These are phyloP conservation scores for Penicillium psychrofluorescens DNA, from an alignment of 495 filamentous ascomycete species.

Conservation along the genomic window DNA sequence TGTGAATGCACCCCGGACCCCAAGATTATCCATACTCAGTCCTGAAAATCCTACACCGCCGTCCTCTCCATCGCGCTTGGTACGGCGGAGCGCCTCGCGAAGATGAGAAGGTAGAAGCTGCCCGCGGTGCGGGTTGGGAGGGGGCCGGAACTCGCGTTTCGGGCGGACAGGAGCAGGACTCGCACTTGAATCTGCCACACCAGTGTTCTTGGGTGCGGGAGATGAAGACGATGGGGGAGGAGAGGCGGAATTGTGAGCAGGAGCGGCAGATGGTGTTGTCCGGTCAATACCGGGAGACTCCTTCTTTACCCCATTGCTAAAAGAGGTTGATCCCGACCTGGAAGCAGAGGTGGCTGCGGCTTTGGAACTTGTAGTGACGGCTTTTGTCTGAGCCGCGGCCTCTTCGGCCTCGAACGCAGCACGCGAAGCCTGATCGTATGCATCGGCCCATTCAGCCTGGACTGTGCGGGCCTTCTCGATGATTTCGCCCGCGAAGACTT, in stretches of 20 bases:
- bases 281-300: slow-evolving; percentile 12
- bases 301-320: slow-evolving; percentile 18
- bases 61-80: slow-evolving; percentile 55
- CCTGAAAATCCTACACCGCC: slow-evolving; percentile 70
- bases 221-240: not conserved
- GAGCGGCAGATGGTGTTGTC: slow-evolving; percentile 1
- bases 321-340: not conserved
- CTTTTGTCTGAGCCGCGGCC: slow-evolving; percentile 26
- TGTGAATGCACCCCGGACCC: slow-evolving; percentile 54
- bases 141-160: slow-evolving; percentile 21
- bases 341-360: slow-evolving; percentile 11
- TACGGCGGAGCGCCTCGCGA: slow-evolving; percentile 68
- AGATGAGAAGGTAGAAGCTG: slow-evolving; percentile 78
- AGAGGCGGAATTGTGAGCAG: not conserved
- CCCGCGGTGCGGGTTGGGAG: slow-evolving; percentile 49
- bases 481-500: slow-evolving; percentile 77
- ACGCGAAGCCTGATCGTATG: slow-evolving; percentile 31
- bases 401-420: slow-evolving; percentile 27
- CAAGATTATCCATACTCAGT: slow-evolving; percentile 61
- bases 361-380: slow-evolving; percentile 7
- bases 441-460: slow-evolving; percentile 68
- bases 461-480: slow-evolving; percentile 74
- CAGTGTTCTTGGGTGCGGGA: too few relatives aligned
- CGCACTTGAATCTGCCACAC: not conserved
- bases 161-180: slow-evolving; percentile 9